Evolutionary conservation across 2,329 filamentous ascomycete genomes (phyloP).

Genomic region (Neonectria faginata): DNA sequence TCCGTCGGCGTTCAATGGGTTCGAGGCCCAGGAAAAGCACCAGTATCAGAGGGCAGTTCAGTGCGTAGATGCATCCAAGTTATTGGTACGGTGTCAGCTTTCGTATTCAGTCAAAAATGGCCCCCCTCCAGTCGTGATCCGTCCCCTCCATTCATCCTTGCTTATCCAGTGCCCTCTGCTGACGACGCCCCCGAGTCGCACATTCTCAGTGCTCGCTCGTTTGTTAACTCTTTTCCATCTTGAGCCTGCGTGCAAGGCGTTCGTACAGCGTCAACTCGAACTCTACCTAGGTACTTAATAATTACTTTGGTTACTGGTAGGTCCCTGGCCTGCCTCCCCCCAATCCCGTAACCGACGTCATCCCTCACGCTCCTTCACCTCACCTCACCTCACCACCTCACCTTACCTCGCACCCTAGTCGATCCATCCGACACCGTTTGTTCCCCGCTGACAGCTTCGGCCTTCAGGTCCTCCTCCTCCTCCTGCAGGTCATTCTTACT

Average conservation of each 20-base stretch:
- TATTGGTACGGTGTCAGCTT: not conserved
- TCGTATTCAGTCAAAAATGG: not conserved
- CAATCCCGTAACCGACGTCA: conserved; percentile 24
- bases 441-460: conserved; percentile 31
- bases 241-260: not conserved
- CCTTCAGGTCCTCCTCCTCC: conserved; percentile 19
- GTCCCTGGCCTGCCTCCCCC: not conserved
- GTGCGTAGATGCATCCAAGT: not conserved
- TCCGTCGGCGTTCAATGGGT: not conserved
- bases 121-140: not conserved
- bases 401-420: conserved; percentile 18
- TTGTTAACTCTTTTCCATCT: not conserved
- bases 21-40: not conserved
- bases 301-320: too few species aligned
- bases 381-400: not conserved
- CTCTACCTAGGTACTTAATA: not conserved
- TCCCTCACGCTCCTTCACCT: conserved; percentile 11
- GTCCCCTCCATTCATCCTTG: not conserved
- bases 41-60: not conserved
- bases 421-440: conserved; percentile 15
- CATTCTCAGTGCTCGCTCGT: not conserved
- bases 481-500: conserved; percentile 19
- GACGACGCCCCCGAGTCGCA: not conserved
- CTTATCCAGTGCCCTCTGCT: conserved; percentile 1
- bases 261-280: not conserved